Evolutionary conservation across 805 yeast genomes (phyloP).

Genomic region (Zygotorulaspora danielsina): DNA sequence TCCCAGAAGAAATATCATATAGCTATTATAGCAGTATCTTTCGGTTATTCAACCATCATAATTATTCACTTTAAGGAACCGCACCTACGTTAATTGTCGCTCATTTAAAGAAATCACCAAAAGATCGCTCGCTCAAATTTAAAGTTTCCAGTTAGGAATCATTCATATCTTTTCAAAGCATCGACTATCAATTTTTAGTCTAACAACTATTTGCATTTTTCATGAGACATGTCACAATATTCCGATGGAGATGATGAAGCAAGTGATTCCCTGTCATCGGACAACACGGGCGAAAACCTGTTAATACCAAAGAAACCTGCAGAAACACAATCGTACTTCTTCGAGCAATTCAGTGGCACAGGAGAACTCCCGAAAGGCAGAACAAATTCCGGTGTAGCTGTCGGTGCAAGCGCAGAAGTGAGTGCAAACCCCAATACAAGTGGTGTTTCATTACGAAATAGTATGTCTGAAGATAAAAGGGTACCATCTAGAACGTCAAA

Average conservation of each 20-base stretch:
- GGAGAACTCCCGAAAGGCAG: background rate
- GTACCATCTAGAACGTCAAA: background rate
- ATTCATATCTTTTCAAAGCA: too few relatives aligned
- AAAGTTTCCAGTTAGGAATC: too few relatives aligned
- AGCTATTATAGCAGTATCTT: too few relatives aligned
- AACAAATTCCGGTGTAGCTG: background rate
- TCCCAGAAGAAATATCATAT: too few relatives aligned
- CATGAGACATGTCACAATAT: conserved; percentile 8
- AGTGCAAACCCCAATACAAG: background rate
- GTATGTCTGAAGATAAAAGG: background rate
- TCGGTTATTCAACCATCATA: too few relatives aligned
- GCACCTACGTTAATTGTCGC: too few relatives aligned
- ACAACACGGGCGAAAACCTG: conserved; percentile 2
- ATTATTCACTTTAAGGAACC: too few relatives aligned
- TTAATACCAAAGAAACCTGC: conserved; percentile 3
- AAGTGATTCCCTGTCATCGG: conserved; percentile 4
- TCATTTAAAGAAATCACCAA: background rate
- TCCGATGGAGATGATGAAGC: conserved; percentile 1
- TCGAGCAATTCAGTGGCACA: conserved; percentile 2
- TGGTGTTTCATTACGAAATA: background rate
- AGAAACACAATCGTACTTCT: conserved; percentile 2
- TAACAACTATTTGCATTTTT: too few relatives aligned
- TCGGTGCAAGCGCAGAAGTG: background rate
- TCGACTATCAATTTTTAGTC: too few relatives aligned
- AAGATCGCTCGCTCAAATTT: background rate